These are phyloP conservation scores for Fusarium vanettenii DNA, from an alignment of 2,329 filamentous ascomycete genomes.

Conservation along the genomic window DNA sequence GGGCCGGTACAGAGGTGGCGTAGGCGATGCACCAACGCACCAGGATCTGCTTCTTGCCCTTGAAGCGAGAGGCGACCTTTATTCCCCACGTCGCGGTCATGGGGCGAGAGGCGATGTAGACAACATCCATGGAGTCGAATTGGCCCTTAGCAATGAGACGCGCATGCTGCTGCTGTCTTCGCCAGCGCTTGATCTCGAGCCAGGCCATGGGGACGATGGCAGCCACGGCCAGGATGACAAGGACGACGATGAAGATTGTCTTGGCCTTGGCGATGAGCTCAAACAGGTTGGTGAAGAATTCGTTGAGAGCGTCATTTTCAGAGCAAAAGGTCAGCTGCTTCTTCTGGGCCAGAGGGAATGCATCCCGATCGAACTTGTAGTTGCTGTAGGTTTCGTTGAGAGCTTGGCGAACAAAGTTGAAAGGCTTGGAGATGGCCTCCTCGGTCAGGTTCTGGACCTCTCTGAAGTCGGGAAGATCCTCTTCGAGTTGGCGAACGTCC, in stretches of 20 bases:
- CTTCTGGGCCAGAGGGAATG: conserved; percentile 88
- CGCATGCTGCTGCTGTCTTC: conserved; percentile 76
- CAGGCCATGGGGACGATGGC: conserved; percentile 84
- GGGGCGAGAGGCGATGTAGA: conserved; percentile 88
- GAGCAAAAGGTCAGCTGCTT: conserved; percentile 89
- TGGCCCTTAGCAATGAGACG: conserved; percentile 72
- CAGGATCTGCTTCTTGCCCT: conserved; percentile 75
- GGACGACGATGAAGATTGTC: conserved; percentile 80
- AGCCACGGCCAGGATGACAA: conserved; percentile 77
- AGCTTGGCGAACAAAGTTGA: conserved; percentile 79
- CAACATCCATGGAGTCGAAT: conserved; percentile 85
- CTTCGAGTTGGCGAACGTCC: conserved; percentile 78
- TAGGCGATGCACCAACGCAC: conserved; percentile 88
- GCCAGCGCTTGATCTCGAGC: conserved; percentile 82
- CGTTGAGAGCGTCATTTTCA: conserved; percentile 81
- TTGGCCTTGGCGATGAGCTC: conserved; percentile 74
- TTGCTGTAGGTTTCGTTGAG: conserved; percentile 77
- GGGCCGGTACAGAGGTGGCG: conserved; percentile 82
- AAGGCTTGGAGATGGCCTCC: conserved; percentile 79
- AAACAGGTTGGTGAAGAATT: conserved; percentile 83
- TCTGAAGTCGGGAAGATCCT: conserved; percentile 83
- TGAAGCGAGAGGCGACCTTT: conserved; percentile 74
- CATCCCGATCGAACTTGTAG: conserved; percentile 81
- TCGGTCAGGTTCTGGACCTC: conserved; percentile 86
- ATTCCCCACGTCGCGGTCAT: conserved; percentile 79